Conservation (phyloP, 2,329 filamentous ascomycete species). For the Clarireedia homoeocarpa region DNA sequence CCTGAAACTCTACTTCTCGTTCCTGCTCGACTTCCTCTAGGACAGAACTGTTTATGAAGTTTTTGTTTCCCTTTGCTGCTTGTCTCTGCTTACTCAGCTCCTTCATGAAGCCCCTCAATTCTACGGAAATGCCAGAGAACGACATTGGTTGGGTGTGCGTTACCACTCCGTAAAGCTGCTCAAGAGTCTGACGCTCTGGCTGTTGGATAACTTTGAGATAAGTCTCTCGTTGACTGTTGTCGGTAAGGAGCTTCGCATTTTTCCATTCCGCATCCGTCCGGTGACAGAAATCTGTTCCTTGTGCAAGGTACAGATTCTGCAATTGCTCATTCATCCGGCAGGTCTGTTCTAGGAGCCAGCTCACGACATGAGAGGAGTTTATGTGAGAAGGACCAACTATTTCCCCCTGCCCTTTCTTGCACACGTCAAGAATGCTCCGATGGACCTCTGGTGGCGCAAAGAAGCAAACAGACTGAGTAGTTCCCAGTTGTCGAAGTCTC, state of each 20-base stretch:
- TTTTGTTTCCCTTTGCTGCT: conserved; percentile 37
- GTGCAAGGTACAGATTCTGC: conserved; percentile 48
- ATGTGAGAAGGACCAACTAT: not conserved
- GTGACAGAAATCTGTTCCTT: conserved; percentile 53
- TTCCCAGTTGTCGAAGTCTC: conserved; percentile 51
- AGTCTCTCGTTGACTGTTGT: conserved; percentile 25
- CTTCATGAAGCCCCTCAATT: conserved; percentile 13
- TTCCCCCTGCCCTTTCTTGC: conserved; percentile 23
- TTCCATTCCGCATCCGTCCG: conserved; percentile 42
- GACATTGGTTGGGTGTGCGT: conserved; percentile 12
- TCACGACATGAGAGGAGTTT: conserved; percentile 40
- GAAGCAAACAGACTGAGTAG: conserved; percentile 25
- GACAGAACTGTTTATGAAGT: conserved; percentile 39
- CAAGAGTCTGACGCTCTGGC: conserved; percentile 48
- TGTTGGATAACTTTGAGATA: conserved; percentile 41
- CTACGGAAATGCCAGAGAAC: conserved; percentile 9
- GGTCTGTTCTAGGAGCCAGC: conserved; percentile 58
- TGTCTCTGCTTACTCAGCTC: conserved; percentile 29
- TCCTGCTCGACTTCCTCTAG: conserved; percentile 48
- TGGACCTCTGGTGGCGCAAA: conserved; percentile 27
- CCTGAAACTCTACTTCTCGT: conserved; percentile 38
- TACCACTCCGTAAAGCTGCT: conserved; percentile 45
- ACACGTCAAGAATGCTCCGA: conserved; percentile 46
- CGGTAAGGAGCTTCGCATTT: conserved; percentile 34
- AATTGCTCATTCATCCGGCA: conserved; percentile 52